Evolutionary conservation across 2,329 filamentous ascomycete genomes (phyloP).

Genomic region (Cordyceps pruinosa): DNA sequence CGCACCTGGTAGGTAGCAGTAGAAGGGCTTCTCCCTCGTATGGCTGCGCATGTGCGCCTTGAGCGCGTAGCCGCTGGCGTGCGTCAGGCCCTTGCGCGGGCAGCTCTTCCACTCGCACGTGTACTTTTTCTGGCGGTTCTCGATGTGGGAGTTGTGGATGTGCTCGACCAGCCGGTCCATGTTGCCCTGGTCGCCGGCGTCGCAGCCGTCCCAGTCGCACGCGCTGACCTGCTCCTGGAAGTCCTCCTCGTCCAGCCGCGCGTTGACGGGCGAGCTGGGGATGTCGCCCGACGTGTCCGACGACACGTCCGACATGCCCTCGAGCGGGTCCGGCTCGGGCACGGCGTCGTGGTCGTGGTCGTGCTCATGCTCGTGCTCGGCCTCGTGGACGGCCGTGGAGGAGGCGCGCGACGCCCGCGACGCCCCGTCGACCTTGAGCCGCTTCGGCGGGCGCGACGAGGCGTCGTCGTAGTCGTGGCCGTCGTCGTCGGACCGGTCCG

Average conservation of each 20-base stretch:
- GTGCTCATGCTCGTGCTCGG: slow-evolving; percentile 36
- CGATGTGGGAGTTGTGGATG: slow-evolving; percentile 90
- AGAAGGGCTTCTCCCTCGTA: slow-evolving; percentile 96
- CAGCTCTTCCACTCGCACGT: slow-evolving; percentile 98
- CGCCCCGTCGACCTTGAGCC: slow-evolving; percentile 38
- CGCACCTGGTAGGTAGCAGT: slow-evolving; percentile 86
- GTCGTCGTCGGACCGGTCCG: slow-evolving; percentile 42
- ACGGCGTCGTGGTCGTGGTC: too few relatives aligned
- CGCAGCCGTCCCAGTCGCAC: slow-evolving; percentile 73
- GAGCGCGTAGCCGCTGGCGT: slow-evolving; percentile 91
- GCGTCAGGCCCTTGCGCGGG: slow-evolving; percentile 76
- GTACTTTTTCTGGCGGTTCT: slow-evolving; percentile 89
- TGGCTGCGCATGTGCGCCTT: slow-evolving; percentile 98
- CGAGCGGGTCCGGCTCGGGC: slow-evolving; percentile 45
- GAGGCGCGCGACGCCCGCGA: slow-evolving; percentile 41
- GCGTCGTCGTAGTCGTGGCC: slow-evolving; percentile 33
- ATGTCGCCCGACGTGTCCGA: slow-evolving; percentile 86
- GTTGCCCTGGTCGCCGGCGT: slow-evolving; percentile 62
- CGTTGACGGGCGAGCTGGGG: slow-evolving; percentile 61
- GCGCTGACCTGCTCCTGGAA: slow-evolving; percentile 70
- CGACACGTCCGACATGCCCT: slow-evolving; percentile 66
- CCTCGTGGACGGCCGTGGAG: slow-evolving; percentile 35
- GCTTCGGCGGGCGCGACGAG: slow-evolving; percentile 39
- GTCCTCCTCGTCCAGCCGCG: slow-evolving; percentile 66
- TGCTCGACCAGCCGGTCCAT: slow-evolving; percentile 79